Base-by-base conservation (phyloP, 78 protist genomes). In the Protostelium mycophagum region DNA sequence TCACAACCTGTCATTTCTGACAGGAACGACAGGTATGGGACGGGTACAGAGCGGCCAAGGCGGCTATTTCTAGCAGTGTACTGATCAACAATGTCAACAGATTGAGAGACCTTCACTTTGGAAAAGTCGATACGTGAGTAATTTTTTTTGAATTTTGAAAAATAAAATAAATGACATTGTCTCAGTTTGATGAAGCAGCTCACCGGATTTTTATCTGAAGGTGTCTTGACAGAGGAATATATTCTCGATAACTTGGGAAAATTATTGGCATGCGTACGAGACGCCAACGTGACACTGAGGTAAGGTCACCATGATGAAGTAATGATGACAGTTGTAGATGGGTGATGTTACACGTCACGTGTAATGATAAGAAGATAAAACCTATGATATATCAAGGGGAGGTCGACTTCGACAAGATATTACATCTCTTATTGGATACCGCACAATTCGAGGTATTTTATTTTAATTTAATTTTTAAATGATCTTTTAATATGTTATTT, bases 281-380 rank as follows among this genome's bases (percentile, higher is more conserved):
- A 92, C 29, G 88, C 96, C 90, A 99, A 99, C 95, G 98, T 96
- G 37, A 91, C 99, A 1, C 88, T 99, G 36, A 96, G 99, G 25
- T 98, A 98, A 98, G 38, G 95, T 25, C 28, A 96, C 91, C 90
- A 97, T 73, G 83, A 36, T 5, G 36, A 38, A 0, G 34, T 0
- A 1, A 35, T 34, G 25, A 39, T 0, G 73, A 38, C n/a, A 34
- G 0, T 9, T 25, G 0, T 38, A 86, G 94, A 35, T 88, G 91
- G 94, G 31, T 93, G 23, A 93, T 88, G 91, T 36, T 89, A 73
- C 93, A 89, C 86, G 85, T 87, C 87, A 87, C n/a, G 29, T 84
- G 1, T 35, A 35, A 38, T 36, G 0, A 88, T 63, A 97, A 92
- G 90, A 94, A 94, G 90, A n/a, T 88, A 0, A 34, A 37, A 28